These are phyloP conservation scores for Magnusiomyces magnusii DNA, from an alignment of 1,139 yeast species.

Conservation along the genomic window DNA sequence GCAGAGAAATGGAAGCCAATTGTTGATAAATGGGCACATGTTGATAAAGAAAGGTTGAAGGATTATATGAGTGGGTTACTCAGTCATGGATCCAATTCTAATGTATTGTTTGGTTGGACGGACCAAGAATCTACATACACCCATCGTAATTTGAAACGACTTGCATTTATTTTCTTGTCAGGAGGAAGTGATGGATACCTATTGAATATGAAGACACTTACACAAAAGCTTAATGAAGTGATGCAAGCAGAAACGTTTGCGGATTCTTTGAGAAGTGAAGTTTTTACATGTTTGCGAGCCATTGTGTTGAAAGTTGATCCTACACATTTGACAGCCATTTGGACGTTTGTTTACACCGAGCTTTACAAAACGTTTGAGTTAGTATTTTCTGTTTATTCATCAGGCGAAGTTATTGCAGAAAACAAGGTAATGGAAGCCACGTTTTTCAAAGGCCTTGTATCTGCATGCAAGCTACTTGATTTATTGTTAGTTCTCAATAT, in stretches of 20 bases:
- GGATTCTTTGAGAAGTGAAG: constrained; percentile 37
- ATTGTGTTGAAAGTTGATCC: constrained; percentile 55
- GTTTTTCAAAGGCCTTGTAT: constrained; percentile 26
- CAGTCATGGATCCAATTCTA: constrained; percentile 44
- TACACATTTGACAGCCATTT: constrained; percentile 56
- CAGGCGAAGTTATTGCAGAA: constrained; percentile 35
- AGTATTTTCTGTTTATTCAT: constrained; percentile 33
- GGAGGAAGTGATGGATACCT: constrained; percentile 54
- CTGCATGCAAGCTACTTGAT: constrained; percentile 73
- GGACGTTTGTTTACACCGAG: constrained; percentile 63
- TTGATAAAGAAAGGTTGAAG: constrained; percentile 50
- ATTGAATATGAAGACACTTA: constrained; percentile 43
- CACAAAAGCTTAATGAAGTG: constrained; percentile 40
- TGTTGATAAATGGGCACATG: constrained; percentile 47
- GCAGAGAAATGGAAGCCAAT: constrained; percentile 45
- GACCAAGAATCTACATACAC: constrained; percentile 58
- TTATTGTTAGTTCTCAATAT: constrained; percentile 54
- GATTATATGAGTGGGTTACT: constrained; percentile 49
- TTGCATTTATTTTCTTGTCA: constrained; percentile 54
- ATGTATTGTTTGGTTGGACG: constrained; percentile 64
- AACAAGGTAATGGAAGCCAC: constrained; percentile 28
- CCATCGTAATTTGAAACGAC: constrained; percentile 45
- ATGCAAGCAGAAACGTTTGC: constrained; percentile 24
- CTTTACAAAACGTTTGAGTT: constrained; percentile 46
- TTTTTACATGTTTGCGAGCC: constrained; percentile 54